phyloP scores from a whole-genome alignment of 106 monocot species.

The Iris macrosiphon region DNA sequence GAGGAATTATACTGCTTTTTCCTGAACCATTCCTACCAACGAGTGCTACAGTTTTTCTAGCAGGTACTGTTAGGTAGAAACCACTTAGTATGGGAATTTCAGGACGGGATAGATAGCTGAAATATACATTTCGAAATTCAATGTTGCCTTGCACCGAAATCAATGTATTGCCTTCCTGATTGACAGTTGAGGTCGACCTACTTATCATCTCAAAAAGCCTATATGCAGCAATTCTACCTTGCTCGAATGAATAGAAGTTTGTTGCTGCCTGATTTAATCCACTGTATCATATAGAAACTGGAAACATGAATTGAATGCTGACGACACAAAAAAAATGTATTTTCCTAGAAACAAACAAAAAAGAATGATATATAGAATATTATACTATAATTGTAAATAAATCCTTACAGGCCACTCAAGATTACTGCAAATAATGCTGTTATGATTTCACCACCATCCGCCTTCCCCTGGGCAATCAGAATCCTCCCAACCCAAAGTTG shows the following conservation, averaged over 20 bases:
- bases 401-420: constrained; percentile 84
- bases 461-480: constrained; percentile 57
- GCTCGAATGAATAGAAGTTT: constrained; percentile 98
- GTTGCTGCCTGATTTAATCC: constrained; percentile 97
- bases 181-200: constrained; percentile 73
- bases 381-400: neutral
- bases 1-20: constrained; percentile 98
- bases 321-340: constrained; percentile 4
- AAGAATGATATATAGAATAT: no score
- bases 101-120: constrained; percentile 91
- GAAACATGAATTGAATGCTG: no score
- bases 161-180: constrained; percentile 73
- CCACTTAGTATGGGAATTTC: constrained; percentile 96
- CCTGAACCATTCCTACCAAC: constrained; percentile 98
- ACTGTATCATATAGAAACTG: constrained; percentile 17
- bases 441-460: constrained; percentile 90
- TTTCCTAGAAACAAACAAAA: neutral
- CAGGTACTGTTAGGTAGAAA: constrained; percentile 86
- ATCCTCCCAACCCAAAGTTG: constrained; percentile 95
- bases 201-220: constrained; percentile 99
- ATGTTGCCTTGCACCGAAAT: constrained; percentile 82
- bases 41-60: constrained; percentile 95
- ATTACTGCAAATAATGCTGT: constrained; percentile 88
- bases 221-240: constrained; percentile 98
- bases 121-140: constrained; percentile 92